Base-by-base conservation (phyloP, 2,329 filamentous ascomycete genomes). In the Berkeleyomyces basicola region DNA sequence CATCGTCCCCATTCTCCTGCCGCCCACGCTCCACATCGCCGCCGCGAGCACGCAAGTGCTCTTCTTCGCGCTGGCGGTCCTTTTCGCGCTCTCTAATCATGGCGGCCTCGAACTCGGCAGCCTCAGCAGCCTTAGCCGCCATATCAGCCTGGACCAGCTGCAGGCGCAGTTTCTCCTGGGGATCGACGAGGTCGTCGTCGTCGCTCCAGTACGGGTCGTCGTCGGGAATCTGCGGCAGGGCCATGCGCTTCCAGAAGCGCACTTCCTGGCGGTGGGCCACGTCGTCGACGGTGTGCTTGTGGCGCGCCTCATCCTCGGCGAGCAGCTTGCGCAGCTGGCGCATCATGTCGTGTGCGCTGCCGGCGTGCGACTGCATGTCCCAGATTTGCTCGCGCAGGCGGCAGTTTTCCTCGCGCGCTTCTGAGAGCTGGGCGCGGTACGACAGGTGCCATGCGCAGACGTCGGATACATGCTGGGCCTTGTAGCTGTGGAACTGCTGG, bases 181-280 rank as follows among this genome's bases (percentile, higher is more conserved):
- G 73, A 64, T 86, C 83, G 36, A 85, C 76, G 31, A 86, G 71
- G 67, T 86, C 83, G 67, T 85, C 83, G 66, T 86, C 83, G 63
- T 82, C 82, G 68, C 82, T 85, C 77, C 81, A 84, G 69, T 77
- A 83, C 1, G 78, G 75, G 59, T 84, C 82, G 49, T 83, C 79
- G 33, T 84, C 82, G 7, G 77, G 72, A 44, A 85, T 71, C 63
- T 82, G 77, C 7, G 81, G 82, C 77, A 85, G 79, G 11, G 83
- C 83, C 75, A 85, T 77, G 49, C 83, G 75, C 72, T 85, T 85
- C 83, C 82, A 86, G 71, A 83, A 84, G 1, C 83, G 75, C 61
- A 84, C 69, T 71, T 85, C 81, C 70, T 84, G 82, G 3, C 79
- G 76, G 51, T 74, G 71, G 4, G 79, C 78, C 59, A 75, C 76